Evolutionary conservation across 148 eudicot species (phyloP).

Genomic region (Persicaria tinctoria): DNA sequence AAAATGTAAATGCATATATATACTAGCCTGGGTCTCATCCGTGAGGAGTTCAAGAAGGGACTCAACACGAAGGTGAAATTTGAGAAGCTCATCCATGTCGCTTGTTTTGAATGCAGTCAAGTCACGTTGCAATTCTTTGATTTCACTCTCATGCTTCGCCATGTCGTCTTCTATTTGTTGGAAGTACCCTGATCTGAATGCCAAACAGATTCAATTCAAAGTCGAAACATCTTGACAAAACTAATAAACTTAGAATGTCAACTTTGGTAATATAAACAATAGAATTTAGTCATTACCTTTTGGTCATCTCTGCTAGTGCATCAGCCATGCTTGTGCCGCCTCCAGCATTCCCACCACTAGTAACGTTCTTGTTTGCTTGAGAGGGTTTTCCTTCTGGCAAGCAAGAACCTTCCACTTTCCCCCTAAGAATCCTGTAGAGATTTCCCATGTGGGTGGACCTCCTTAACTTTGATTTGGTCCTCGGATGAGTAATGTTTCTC

Average conservation of each 20-base stretch:
- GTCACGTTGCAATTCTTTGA: conserved; percentile 54
- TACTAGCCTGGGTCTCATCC: conserved; percentile 78
- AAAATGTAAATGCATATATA: not conserved
- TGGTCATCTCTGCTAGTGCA: conserved; percentile 96
- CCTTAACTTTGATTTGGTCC: conserved; percentile 55
- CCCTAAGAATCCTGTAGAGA: conserved; percentile 68
- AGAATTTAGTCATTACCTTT: conserved; percentile 34
- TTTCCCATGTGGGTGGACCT: conserved; percentile 93
- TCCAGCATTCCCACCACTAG: conserved; percentile 13
- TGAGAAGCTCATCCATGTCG: conserved; percentile 81
- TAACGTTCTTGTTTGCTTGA: conserved; percentile 38
- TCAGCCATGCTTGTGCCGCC: conserved; percentile 80
- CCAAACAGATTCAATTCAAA: not conserved
- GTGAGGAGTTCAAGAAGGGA: conserved; percentile 85
- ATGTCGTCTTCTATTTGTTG: conserved; percentile 90
- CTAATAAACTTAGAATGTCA: not conserved
- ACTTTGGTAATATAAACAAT: not conserved
- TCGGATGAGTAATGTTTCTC: conserved; percentile 42
- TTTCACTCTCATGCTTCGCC: conserved; percentile 45
- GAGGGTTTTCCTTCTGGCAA: conserved; percentile 47
- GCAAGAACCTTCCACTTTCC: conserved; percentile 87
- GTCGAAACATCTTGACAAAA: not conserved
- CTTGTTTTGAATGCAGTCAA: conserved; percentile 57
- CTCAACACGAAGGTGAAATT: conserved; percentile 69
- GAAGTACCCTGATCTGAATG: conserved; percentile 73